These are phyloP conservation scores for Trichosporon coremiiforme DNA, from an alignment of 1,284 basidiomycete genomes.

Conservation along the genomic window DNA sequence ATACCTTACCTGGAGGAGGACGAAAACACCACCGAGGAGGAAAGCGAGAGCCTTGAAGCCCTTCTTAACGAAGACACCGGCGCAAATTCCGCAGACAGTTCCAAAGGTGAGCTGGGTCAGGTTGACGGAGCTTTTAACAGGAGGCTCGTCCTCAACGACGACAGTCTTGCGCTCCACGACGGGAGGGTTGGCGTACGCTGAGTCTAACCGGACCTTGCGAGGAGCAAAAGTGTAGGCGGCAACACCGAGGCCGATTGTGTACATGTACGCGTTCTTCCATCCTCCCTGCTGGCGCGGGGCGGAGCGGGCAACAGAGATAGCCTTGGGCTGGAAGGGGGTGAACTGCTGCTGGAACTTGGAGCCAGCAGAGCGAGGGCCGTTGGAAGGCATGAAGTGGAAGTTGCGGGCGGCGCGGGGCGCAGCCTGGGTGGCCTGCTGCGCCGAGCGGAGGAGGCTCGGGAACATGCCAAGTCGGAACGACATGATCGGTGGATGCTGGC, in stretches of 20 bases:
- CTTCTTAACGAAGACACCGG: constrained; percentile 92
- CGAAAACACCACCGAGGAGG: constrained; percentile 79
- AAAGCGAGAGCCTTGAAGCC: constrained; percentile 82
- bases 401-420: constrained; percentile 23
- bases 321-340: constrained; percentile 25
- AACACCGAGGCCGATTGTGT: constrained; percentile 46
- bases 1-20: constrained; percentile 73
- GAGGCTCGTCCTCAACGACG: neutral
- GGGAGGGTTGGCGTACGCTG: neutral
- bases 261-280: constrained; percentile 29
- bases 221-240: constrained; percentile 31
- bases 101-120: constrained; percentile 85
- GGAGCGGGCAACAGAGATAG: constrained; percentile 21
- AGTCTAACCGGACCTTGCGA: constrained; percentile 21
- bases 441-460: constrained; percentile 28
- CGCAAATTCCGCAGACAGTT: constrained; percentile 80
- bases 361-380: constrained; percentile 18
- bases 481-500: constrained; percentile 29
- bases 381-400: constrained; percentile 33
- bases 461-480: constrained; percentile 38
- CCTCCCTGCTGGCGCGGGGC: constrained; percentile 1
- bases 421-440: constrained; percentile 23
- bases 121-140: constrained; percentile 66
- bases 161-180: neutral
- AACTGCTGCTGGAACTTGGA: constrained; percentile 30